These are phyloP conservation scores for Curvularia verruculosa DNA, from an alignment of 2,329 filamentous ascomycete genomes.

Conservation along the genomic window DNA sequence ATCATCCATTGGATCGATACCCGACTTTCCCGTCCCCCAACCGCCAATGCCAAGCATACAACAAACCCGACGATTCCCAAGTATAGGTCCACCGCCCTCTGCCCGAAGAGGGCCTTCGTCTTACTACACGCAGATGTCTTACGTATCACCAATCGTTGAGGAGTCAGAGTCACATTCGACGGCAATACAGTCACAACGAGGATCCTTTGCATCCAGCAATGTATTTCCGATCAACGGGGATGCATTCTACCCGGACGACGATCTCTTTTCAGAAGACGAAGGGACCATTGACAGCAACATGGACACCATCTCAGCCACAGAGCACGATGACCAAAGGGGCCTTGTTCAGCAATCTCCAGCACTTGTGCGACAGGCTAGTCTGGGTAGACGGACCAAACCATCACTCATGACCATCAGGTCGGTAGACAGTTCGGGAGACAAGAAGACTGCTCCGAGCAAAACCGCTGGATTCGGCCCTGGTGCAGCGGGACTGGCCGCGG, in stretches of 20 bases:
- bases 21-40: constrained; percentile 50
- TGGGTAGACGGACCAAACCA: constrained; percentile 56
- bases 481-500: constrained; percentile 33
- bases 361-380: constrained; percentile 53
- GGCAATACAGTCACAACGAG: constrained; percentile 49
- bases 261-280: constrained; percentile 47
- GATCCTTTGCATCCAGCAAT: constrained; percentile 57
- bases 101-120: constrained; percentile 55
- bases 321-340: constrained; percentile 46
- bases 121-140: constrained; percentile 56
- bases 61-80: constrained; percentile 47
- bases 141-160: constrained; percentile 57
- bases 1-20: constrained; percentile 51
- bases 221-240: constrained; percentile 53
- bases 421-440: constrained; percentile 44
- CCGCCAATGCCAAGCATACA: constrained; percentile 44
- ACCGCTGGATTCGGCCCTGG: constrained; percentile 23
- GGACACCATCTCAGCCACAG: constrained; percentile 36
- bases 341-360: constrained; percentile 46
- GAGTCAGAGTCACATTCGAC: constrained; percentile 55
- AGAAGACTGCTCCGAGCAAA: constrained; percentile 26
- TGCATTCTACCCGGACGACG: constrained; percentile 50
- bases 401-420: constrained; percentile 57
- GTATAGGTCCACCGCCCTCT: constrained; percentile 57
- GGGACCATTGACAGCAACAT: constrained; percentile 45